These are phyloP conservation scores for Russula olivacea DNA, from an alignment of 768 basidiomycete genomes.

Conservation along the genomic window DNA sequence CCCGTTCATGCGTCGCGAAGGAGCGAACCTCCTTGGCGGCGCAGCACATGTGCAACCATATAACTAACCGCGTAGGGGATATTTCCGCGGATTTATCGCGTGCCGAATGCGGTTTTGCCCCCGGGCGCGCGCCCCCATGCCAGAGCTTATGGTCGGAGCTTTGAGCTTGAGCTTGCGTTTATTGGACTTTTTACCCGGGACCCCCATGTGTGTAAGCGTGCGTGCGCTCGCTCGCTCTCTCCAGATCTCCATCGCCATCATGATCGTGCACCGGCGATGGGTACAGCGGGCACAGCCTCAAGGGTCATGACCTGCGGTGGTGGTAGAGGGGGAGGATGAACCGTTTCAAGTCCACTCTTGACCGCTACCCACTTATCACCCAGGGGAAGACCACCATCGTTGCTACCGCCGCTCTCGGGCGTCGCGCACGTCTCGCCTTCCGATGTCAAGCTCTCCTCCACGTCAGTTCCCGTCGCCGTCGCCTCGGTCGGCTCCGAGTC, in stretches of 20 bases:
- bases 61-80: background rate
- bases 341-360: conserved; percentile 41
- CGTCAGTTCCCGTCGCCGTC: conserved; percentile 57
- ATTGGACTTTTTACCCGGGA: background rate
- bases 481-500: conserved; percentile 54
- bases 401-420: conserved; percentile 10
- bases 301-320: background rate
- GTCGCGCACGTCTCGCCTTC: conserved; percentile 49
- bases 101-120: background rate
- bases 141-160: background rate
- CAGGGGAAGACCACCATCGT: conserved; percentile 17
- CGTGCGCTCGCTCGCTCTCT: background rate
- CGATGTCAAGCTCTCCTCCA: conserved; percentile 69
- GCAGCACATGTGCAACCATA: background rate
- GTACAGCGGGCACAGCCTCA: background rate
- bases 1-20: background rate
- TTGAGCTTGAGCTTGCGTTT: background rate
- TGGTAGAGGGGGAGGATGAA: background rate
- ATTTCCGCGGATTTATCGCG: background rate
- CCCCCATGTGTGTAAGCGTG: background rate
- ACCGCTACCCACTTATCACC: conserved; percentile 76
- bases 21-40: background rate
- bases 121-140: background rate
- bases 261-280: background rate
- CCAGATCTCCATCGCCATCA: background rate